Evolutionary conservation across 169 alveolate species (phyloP), one percentile per base, ranked within the genome.

Genomic region (Cyclospora cayetanensis): DNA sequence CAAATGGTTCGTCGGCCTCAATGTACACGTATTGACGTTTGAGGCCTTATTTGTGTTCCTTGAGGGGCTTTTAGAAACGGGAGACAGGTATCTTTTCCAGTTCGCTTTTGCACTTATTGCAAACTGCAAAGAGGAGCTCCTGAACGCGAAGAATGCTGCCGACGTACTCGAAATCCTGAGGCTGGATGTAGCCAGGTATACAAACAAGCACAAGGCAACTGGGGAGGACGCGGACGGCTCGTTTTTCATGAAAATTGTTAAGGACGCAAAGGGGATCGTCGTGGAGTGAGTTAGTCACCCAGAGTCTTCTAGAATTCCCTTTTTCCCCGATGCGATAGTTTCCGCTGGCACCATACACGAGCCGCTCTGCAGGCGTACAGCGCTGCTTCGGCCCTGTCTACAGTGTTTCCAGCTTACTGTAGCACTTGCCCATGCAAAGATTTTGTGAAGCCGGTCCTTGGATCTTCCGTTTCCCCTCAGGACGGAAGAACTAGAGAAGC

Each of bases 1-100:
- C 41, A 94, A 94, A 65, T 94, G 96, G 96, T 93, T 94, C 68
- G 94, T 94, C 7, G 96, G 96, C 4, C 39, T 94, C 68, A 92
- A 90, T 34, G 95, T 94, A 7, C 96, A 94, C 65, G 96, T 94
- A 74, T 80, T 94, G 41, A 94, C 96, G 5, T 94, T 93, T 42
- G 94, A 90, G 50, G 94, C 95, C 15, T 29, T 94, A 46, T 68
- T 91, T 68, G 82, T 68, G 37, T 94, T 94, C 55, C 66, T 94
- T 18, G 95, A 94, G 72, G 83, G 82, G 25, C 80, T 94, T 43
- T 35, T 94, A 3, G 79, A 70, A 52, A 76, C 89, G 34, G 95
- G 95, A 15, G 90, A 90, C 53, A 2, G 65, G 27, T 93, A 88
- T 77, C 91, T 94, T 22, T 94, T 94, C 60, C 83, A 88, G 90